Conservation (phyloP, 2,329 filamentous ascomycete genomes). For the Apiospora sp. region DNA sequence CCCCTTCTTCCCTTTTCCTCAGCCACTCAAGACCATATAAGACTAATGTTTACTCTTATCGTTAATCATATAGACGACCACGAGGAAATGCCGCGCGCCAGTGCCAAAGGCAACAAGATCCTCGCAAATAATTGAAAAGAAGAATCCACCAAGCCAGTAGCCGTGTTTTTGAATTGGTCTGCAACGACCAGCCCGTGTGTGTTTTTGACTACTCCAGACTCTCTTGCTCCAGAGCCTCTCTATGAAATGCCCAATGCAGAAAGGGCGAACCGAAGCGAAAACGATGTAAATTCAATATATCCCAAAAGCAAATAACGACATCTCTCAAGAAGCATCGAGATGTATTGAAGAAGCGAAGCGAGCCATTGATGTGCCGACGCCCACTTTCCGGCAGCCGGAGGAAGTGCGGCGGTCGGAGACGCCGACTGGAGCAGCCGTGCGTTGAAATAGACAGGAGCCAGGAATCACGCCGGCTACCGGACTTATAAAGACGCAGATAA, state of each 20-base stretch:
- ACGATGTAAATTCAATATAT: constrained; percentile 9
- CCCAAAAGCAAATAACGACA: constrained; percentile 17
- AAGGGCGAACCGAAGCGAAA: neutral
- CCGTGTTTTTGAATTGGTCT: constrained; percentile 9
- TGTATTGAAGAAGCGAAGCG: constrained; percentile 17
- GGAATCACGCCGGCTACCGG: neutral
- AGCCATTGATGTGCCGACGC: constrained; percentile 10
- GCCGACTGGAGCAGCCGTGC: neutral
- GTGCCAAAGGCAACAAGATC: constrained; percentile 8
- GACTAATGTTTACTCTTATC: constrained; percentile 14
- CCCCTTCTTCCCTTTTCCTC: neutral
- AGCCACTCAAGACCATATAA: constrained; percentile 8
- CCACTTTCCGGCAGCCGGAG: constrained; percentile 2
- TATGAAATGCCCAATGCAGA: neutral
- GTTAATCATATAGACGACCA: constrained; percentile 4
- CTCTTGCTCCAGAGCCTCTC: constrained; percentile 13
- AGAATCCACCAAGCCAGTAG: constrained; percentile 16
- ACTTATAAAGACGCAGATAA: neutral
- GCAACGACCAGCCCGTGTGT: constrained; percentile 1
- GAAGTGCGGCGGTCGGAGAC: neutral
- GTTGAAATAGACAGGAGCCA: neutral
- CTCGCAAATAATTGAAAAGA: constrained; percentile 12
- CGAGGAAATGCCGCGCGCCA: neutral
- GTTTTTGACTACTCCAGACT: constrained; percentile 13
- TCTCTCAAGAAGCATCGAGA: constrained; percentile 11